Conservation (phyloP, 2,329 filamentous ascomycete genomes). For the Remersonia thermophila region DNA sequence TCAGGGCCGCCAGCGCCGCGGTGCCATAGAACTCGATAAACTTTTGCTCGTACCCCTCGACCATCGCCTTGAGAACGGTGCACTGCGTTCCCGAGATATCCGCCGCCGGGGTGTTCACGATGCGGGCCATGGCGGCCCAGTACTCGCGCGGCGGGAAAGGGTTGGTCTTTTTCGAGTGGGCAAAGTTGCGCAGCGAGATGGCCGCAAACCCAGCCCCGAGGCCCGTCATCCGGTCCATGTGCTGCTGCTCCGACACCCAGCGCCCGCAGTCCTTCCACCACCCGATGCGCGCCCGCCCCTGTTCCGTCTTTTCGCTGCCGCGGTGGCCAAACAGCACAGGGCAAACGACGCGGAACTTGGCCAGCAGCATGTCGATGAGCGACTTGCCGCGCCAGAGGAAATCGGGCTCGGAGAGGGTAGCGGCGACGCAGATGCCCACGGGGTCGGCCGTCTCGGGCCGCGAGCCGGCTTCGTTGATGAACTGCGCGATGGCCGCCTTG, state of each 20-base stretch:
- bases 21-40: constrained; percentile 75
- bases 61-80: constrained; percentile 57
- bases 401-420: constrained; percentile 52
- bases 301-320: constrained; percentile 60
- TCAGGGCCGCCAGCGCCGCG: constrained; percentile 58
- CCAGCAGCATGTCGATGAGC: constrained; percentile 64
- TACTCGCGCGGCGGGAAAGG: constrained; percentile 70
- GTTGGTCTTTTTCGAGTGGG: constrained; percentile 53
- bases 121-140: constrained; percentile 65
- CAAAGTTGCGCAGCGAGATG: constrained; percentile 72
- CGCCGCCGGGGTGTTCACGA: constrained; percentile 59
- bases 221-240: constrained; percentile 73
- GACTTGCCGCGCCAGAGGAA: constrained; percentile 53
- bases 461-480: constrained; percentile 48
- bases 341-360: constrained; percentile 70
- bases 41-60: constrained; percentile 59
- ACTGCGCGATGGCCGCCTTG: constrained; percentile 55
- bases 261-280: constrained; percentile 53
- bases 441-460: constrained; percentile 54
- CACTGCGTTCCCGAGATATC: constrained; percentile 64
- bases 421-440: constrained; percentile 56
- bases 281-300: constrained; percentile 55
- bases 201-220: constrained; percentile 75
- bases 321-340: constrained; percentile 77
- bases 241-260: constrained; percentile 57